Conservation (phyloP, 116 monocot genomes). For the Papilionanthe hybrid region DNA sequence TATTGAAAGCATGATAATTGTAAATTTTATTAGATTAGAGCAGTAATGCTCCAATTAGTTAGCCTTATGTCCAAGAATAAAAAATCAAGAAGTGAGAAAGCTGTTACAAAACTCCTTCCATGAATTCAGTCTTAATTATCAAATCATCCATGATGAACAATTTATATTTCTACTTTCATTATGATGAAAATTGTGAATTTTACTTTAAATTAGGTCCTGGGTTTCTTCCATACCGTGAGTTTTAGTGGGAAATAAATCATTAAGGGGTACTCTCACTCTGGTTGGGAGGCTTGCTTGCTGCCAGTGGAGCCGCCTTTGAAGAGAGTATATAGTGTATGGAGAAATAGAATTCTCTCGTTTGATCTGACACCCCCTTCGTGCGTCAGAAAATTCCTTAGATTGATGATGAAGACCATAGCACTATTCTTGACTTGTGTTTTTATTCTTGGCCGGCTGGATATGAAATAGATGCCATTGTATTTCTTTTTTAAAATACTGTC, state of each 20-base stretch:
- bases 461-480: not conserved
- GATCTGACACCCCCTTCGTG: not conserved
- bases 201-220: not conserved
- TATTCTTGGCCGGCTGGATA: not conserved
- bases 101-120: not conserved
- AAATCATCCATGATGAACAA: not conserved
- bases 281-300: not conserved
- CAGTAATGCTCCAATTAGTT: not conserved
- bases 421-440: not conserved
- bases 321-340: not conserved
- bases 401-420: not conserved
- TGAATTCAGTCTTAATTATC: not conserved
- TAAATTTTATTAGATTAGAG: not conserved
- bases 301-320: not conserved
- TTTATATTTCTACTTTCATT: too few relatives aligned
- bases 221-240: not conserved
- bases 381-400: not conserved
- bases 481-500: not conserved
- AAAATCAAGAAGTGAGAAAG: not conserved
- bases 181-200: not conserved
- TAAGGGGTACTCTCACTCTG: not conserved
- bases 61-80: not conserved
- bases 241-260: not conserved
- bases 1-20: not conserved
- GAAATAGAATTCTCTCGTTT: not conserved